These are phyloP conservation scores for Beauveria varroae DNA, from an alignment of 2,329 filamentous ascomycete species.

Conservation along the genomic window DNA sequence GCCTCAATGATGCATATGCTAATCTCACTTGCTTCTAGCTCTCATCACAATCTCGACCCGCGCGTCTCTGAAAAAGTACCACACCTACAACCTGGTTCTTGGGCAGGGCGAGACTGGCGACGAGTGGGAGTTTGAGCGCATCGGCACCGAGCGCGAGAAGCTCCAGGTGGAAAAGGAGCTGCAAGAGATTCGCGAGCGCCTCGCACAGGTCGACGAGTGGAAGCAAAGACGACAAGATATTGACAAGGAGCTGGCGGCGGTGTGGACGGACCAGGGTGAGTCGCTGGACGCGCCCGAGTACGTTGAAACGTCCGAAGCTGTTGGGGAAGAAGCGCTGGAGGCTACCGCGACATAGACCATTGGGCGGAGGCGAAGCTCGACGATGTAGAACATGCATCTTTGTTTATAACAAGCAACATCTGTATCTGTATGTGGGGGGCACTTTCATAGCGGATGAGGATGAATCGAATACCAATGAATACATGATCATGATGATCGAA, in stretches of 20 bases:
- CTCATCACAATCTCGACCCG: constrained; percentile 94
- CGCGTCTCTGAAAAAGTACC: constrained; percentile 90
- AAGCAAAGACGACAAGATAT: constrained; percentile 72
- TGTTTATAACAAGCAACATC: background rate
- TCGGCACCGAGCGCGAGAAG: constrained; percentile 90
- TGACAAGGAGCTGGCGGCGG: constrained; percentile 65
- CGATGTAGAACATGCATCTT: background rate
- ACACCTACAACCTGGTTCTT: constrained; percentile 82
- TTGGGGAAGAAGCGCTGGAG: constrained; percentile 4
- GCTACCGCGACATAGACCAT: background rate
- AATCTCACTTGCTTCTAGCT: constrained; percentile 38
- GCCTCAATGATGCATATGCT: constrained; percentile 10
- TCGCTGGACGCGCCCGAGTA: constrained; percentile 41
- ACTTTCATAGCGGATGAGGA: background rate
- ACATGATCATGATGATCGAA: background rate
- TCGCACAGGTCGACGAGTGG: constrained; percentile 79
- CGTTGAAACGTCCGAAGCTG: background rate
- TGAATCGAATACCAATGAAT: background rate
- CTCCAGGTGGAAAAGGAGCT: constrained; percentile 88
- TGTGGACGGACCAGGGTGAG: constrained; percentile 50
- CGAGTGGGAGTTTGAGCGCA: constrained; percentile 87
- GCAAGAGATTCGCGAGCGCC: constrained; percentile 69
- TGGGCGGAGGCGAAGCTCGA: background rate
- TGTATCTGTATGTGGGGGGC: background rate
- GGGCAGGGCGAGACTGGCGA: constrained; percentile 74